Base-by-base conservation (phyloP, 2,329 filamentous ascomycete species). In the Capronia coronata region DNA sequence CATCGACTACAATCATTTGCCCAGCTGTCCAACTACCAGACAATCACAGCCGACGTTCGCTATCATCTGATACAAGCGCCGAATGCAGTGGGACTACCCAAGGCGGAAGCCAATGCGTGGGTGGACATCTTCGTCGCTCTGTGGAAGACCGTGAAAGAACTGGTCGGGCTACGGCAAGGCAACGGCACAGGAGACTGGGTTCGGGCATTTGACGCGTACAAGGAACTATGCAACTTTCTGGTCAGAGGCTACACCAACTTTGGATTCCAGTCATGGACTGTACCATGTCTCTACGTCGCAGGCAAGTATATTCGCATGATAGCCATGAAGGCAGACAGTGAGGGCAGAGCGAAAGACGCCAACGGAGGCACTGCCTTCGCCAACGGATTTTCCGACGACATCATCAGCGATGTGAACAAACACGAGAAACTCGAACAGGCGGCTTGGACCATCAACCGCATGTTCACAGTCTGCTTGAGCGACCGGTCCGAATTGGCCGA, bases 371-470 rank as follows among this genome's bases (percentile, higher is more conserved):
- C 64, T 7, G 66, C 67, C 3, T 75, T 74, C 57, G 74, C 65
- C 47, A 67, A 68, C 37, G 71, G 68, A 22, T 83, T 90, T 59
- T 80, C 86, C 59, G 90, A 96, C 64, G 90, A 96, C 64, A 81
- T 94, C 55, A 83, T 90, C 53, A 79, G 80, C 1, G 84, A 89
- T 52, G 68, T 77, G 11, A 83, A 86, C 61, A 87, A 87, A 65
- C 83, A 94, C 62, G 84, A 89, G 56, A 89, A 87, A 64, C 75
- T 98, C 22, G 87, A 95, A 66, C 90, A 97, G 67, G 89, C 89
- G 29, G 90, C 93, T 13, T 81, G 91, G 57, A 82, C 91, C 38
- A 81, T 98, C 52, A 97, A 96, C 67, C 80, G 86, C 42, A 89
- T 97, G 58, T 98, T 97, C 67, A 87, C 86, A 13, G 70, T 94